These are phyloP conservation scores for Dentipellis sp. DNA, from an alignment of 768 basidiomycete genomes.

Conservation along the genomic window DNA sequence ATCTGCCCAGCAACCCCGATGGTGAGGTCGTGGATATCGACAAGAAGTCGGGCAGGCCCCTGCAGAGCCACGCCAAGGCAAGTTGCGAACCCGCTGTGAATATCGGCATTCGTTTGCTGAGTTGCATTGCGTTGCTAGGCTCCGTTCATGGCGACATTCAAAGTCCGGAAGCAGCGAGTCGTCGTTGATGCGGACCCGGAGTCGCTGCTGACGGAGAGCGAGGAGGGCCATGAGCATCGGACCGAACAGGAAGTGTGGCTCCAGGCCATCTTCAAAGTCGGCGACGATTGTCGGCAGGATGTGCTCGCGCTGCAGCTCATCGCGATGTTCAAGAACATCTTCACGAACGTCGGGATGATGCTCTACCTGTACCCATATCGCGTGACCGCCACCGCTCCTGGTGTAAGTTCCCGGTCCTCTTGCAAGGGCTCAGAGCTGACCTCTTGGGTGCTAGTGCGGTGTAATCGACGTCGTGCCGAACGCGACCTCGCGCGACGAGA, in stretches of 20 bases:
- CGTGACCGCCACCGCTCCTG: slow-evolving; percentile 94
- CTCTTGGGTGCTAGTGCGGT: slow-evolving; percentile 59
- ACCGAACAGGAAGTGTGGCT: slow-evolving; percentile 73
- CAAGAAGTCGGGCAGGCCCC: slow-evolving; percentile 88
- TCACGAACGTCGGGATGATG: slow-evolving; percentile 78
- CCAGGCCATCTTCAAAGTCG: slow-evolving; percentile 99
- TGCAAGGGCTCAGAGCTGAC: background rate
- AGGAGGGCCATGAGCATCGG: slow-evolving; percentile 45
- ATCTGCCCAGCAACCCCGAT: slow-evolving; percentile 95
- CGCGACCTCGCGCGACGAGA: slow-evolving; percentile 95
- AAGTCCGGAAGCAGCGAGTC: slow-evolving; percentile 81
- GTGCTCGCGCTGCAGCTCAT: slow-evolving; percentile 96
- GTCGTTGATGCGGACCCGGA: slow-evolving; percentile 66
- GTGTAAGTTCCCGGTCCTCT: slow-evolving; percentile 41
- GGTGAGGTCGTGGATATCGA: slow-evolving; percentile 96
- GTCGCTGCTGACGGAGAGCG: slow-evolving; percentile 55
- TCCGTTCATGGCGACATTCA: slow-evolving; percentile 99
- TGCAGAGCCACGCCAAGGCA: slow-evolving; percentile 98
- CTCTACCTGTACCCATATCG: slow-evolving; percentile 94
- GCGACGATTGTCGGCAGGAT: slow-evolving; percentile 98
- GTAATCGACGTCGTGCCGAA: slow-evolving; percentile 99
- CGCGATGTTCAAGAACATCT: slow-evolving; percentile 99
- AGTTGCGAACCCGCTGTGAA: slow-evolving; percentile 2
- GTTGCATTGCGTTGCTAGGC: slow-evolving; percentile 48
- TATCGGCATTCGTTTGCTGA: background rate